Base-by-base conservation (phyloP, 805 yeast species). In the Tetrapisispora pingtungensis region DNA sequence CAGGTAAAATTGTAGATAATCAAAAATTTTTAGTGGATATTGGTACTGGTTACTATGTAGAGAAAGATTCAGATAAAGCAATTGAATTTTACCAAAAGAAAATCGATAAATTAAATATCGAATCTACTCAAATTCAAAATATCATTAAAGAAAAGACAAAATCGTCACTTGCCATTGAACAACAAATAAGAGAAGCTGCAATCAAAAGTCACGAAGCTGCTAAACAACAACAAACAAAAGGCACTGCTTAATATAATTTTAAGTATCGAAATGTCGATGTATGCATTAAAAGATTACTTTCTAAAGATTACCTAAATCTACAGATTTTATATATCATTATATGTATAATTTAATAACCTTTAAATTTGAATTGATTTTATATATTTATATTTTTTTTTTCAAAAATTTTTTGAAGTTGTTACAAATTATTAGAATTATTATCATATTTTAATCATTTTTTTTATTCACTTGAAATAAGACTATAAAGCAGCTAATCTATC, bases 21-120 rank as follows among this genome's bases (percentile, higher is more conserved):
- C 74, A 80, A 47, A 78, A 74, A 46, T 93, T 82, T 55, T 70
- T 93, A 60, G 96, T 93, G 10, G 98, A 93, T 59, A 81, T 93
- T 22, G 98, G 98, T 31, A 93, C 98, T 0, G 97, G 97, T 2
- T 93, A 93, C 61, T 93, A 75, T 59, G 89, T 88, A 15, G 96
- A 87, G 59, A 93, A 93, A 64, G 64, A 64, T 40, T 75, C 77
- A 0, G 67, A 68, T 7, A 87, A 84, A 39, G 82, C 96, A 1
- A 69, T 76, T 49, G 64, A 61, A 44, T 90, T 87, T 56, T 90
- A 86, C 62, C 75, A 80, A 47, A 72, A 69, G 45, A 87, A 93
- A 63, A 77, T 88, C 46, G 67, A 67, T 22, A 89, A 90, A 50
- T 67, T 90, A 55, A 77, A 71, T 46, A 74, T 73, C 49, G 96